Base-by-base conservation (phyloP, 345 rosid species). In the Isatis tinctoria region DNA sequence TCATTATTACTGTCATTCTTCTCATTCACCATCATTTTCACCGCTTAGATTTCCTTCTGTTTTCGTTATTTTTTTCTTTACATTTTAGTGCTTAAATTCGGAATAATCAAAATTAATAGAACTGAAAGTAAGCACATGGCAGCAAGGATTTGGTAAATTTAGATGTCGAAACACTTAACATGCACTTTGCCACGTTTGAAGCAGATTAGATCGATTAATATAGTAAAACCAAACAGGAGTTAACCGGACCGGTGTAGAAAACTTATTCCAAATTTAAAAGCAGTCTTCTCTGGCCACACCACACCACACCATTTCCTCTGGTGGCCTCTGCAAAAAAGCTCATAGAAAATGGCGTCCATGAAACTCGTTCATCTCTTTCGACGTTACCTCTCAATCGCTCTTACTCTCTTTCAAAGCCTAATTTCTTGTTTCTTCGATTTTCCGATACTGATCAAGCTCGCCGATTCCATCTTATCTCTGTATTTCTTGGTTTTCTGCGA, bases 401-500 rank as follows among this genome's bases (percentile, higher is more conserved):
- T 67, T 0, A 54, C 71, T 54, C 74, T 78, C 32, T 78, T 78
- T 16, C 78, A 69, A 27, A 26, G 37, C 41, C 26, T 78, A 9
- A 2, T 78, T 12, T 68, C 78, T 0, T 24, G 61, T 61, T 39
- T 78, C 11, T 61, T 78, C 8, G n/a, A 61, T 40, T 68, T 60
- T 0, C 87, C 87, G 2, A 32, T 84, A 3, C 9, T 88, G 0
- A 49, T 86, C 78, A 67, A 78, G 4, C 1, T 79, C 36, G 37
- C 85, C 1, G 89, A 92, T 27, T 13, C 73, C 0, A 12, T 80
- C 10, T 44, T 87, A 17, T 83, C 91, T 0, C 43, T 85, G 1
- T 90, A 86, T 73, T 88, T 82, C 72, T 22, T 65, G 49, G 3
- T n/a, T 51, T 67, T 78, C 8, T 87, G 88, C 36, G 78, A 80